Percentiles rank a stretch among this genome's conserved stretches.
These are phyloP conservation scores for Citrus medica DNA, from an alignment of 345 rosid species.

Conservation along the genomic window DNA sequence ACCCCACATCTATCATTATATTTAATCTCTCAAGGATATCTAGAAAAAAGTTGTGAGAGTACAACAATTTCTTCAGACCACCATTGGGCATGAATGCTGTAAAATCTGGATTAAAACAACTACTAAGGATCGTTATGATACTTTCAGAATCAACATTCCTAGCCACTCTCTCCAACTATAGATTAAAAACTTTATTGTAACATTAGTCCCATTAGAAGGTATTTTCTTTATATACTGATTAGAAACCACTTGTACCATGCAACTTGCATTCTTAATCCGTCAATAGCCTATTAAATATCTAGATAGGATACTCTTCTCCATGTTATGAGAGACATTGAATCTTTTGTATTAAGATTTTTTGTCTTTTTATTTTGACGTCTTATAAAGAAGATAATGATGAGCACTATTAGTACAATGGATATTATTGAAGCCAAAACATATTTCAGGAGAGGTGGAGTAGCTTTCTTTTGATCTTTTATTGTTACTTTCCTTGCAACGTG, in stretches of 20 bases:
- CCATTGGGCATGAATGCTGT: too few species aligned
- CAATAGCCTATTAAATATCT: background rate
- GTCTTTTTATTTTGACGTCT: background rate
- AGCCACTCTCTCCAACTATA: background rate
- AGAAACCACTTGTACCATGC: too few species aligned
- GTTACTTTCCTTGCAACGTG: background rate
- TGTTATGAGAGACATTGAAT: background rate
- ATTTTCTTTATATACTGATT: too few species aligned
- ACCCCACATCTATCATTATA: too few species aligned
- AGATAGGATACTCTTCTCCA: background rate
- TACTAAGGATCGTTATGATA: background rate
- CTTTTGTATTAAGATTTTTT: background rate
- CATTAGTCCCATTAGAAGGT: too few species aligned
- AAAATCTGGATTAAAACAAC: background rate
- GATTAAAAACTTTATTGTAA: slow-evolving; percentile 5
- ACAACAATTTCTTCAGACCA: background rate
- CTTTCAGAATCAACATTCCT: slow-evolving; percentile 9
- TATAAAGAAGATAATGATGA: background rate
- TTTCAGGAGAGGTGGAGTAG: background rate
- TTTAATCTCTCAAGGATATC: background rate
- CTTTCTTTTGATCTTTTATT: background rate
- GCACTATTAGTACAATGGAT: background rate
- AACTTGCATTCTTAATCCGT: background rate
- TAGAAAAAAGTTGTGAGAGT: background rate
- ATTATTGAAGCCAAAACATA: background rate